A percentile compares a stretch with the other conserved stretches of the same genome.
Conservation (phyloP, 2,329 filamentous ascomycete species). For the Trichophyton rubrum region DNA sequence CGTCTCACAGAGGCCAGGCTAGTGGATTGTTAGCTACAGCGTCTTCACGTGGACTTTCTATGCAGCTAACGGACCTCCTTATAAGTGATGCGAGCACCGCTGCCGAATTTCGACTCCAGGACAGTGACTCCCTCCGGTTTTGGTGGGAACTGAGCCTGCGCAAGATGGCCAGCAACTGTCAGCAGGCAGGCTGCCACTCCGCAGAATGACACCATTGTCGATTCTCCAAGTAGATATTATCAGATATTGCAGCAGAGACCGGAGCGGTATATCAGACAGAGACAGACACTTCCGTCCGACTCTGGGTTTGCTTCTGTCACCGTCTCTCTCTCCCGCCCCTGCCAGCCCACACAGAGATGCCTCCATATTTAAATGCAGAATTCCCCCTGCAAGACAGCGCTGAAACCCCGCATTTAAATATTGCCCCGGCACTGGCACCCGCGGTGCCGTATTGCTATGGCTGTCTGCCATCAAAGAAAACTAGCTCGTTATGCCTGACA, state of each 20-base stretch:
- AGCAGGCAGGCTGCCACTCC: neutral
- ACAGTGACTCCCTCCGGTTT: constrained; percentile 29
- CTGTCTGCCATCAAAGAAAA: neutral
- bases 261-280: neutral
- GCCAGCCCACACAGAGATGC: neutral
- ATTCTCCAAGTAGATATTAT: neutral
- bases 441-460: neutral
- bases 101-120: constrained; percentile 25
- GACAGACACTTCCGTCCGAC: neutral
- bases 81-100: constrained; percentile 34
- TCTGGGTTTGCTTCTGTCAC: neutral
- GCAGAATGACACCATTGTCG: neutral
- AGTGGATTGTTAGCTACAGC: neutral
- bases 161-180: constrained; percentile 2
- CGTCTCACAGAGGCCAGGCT: constrained; percentile 41
- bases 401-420: neutral
- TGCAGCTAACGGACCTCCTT: constrained; percentile 27
- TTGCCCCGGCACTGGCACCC: neutral
- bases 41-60: neutral
- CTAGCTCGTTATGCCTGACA: neutral
- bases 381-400: neutral
- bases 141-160: constrained; percentile 25
- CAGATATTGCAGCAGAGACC: neutral
- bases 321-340: neutral
- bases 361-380: neutral